Evolutionary conservation across 352 stramenopile genomes (phyloP).

Genomic region (Nothophytophthora sp.): DNA sequence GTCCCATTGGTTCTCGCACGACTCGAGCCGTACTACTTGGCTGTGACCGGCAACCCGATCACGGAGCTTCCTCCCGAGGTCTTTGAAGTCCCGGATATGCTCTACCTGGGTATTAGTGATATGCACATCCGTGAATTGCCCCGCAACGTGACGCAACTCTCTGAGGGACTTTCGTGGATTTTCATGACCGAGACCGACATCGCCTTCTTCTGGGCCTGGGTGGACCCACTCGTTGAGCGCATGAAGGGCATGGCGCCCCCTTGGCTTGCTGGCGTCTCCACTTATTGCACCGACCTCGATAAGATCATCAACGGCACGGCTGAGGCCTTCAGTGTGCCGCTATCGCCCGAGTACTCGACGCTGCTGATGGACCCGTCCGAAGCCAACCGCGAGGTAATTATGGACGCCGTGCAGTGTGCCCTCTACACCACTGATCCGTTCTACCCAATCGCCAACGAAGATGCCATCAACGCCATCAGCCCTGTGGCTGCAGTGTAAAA

Average conservation of each 20-base stretch:
- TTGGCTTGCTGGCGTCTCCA: slow-evolving; percentile 5
- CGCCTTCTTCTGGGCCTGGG: slow-evolving; percentile 18
- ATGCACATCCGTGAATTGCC: slow-evolving; percentile 19
- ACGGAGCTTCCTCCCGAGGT: slow-evolving; percentile 12
- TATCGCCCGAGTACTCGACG: slow-evolving; percentile 14
- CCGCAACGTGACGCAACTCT: slow-evolving; percentile 15
- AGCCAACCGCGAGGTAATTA: slow-evolving; percentile 2
- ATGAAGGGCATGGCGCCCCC: slow-evolving; percentile 3
- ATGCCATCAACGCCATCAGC: slow-evolving; percentile 17
- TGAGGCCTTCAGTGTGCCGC: slow-evolving; percentile 7
- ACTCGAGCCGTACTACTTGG: slow-evolving; percentile 20
- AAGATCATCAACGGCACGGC: slow-evolving; percentile 7
- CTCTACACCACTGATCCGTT: slow-evolving; percentile 3
- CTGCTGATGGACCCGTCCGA: slow-evolving; percentile 18
- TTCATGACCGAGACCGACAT: slow-evolving; percentile 15
- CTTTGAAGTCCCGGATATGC: slow-evolving; percentile 14
- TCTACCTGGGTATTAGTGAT: slow-evolving; percentile 17
- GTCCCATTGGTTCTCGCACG: slow-evolving; percentile 14
- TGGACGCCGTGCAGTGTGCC: slow-evolving; percentile 11
- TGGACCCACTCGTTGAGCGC: slow-evolving; percentile 11
- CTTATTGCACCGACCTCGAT: slow-evolving; percentile 19
- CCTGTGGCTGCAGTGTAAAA: too few relatives aligned
- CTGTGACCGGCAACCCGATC: slow-evolving; percentile 31
- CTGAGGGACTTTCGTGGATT: background rate
- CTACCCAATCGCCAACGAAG: slow-evolving; percentile 17